phyloP scores from a whole-genome alignment of 768 basidiomycete genomes.

The Mycena venus region DNA sequence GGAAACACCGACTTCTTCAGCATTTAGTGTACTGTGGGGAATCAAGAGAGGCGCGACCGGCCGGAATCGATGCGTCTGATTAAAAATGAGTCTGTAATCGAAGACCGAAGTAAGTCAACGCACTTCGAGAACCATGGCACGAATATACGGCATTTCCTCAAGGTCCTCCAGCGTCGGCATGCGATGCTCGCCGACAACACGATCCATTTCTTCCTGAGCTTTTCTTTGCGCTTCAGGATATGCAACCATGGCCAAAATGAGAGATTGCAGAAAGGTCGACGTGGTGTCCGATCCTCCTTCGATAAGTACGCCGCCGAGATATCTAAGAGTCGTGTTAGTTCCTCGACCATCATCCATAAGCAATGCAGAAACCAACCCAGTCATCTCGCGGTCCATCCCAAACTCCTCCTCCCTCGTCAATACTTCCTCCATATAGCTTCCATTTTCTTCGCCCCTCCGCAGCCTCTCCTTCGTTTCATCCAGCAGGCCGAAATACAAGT shows the following conservation, averaged over 20 bases:
- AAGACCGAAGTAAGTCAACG: not conserved
- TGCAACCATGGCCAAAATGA: slow-evolving; percentile 41
- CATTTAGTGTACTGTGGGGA: not conserved
- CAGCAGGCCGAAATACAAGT: slow-evolving; percentile 45
- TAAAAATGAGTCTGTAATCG: too few relatives aligned
- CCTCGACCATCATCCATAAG: too few relatives aligned
- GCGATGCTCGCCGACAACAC: slow-evolving; percentile 39
- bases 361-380: slow-evolving; percentile 1
- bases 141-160: slow-evolving; percentile 38
- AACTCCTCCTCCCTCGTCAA: slow-evolving; percentile 27
- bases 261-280: slow-evolving; percentile 37
- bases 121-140: slow-evolving; percentile 39
- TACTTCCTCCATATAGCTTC: slow-evolving; percentile 51
- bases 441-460: slow-evolving; percentile 41
- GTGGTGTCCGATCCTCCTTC: slow-evolving; percentile 49
- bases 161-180: slow-evolving; percentile 37
- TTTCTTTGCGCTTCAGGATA: slow-evolving; percentile 46
- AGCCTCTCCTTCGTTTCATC: slow-evolving; percentile 42
- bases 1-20: not conserved
- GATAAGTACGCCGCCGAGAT: slow-evolving; percentile 46
- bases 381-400: slow-evolving; percentile 22
- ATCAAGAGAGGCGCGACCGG: not conserved
- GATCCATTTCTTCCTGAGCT: slow-evolving; percentile 45
- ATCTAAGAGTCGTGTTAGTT: too few relatives aligned
- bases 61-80: slow-evolving; percentile 25